phyloP scores from a whole-genome alignment of 163 green algal genomes.

The Chloromonas sp. region DNA sequence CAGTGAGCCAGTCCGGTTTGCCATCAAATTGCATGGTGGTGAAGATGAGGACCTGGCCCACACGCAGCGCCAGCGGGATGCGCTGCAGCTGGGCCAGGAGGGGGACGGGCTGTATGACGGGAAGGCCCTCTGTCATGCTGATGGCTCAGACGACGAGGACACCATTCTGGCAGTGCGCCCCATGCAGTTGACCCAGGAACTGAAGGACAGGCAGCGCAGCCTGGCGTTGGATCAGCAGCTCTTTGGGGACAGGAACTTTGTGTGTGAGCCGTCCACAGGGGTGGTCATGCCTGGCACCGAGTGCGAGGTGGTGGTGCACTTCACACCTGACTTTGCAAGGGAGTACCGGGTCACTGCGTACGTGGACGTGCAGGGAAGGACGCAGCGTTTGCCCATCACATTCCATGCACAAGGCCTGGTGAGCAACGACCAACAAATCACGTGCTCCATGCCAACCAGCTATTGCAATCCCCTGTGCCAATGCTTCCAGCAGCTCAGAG shows the following conservation, averaged over 20 bases:
- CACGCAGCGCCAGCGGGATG: slow-evolving; percentile 13
- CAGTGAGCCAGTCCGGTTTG: slow-evolving; percentile 39
- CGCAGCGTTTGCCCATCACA: slow-evolving; percentile 48
- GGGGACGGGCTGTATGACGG: background rate
- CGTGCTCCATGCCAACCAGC: too few relatives aligned
- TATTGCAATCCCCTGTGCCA: too few relatives aligned
- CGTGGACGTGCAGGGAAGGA: slow-evolving; percentile 54
- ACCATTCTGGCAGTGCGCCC: slow-evolving; percentile 19
- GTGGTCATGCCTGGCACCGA: slow-evolving; percentile 49
- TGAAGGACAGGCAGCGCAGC: slow-evolving; percentile 10
- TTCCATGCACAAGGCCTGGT: slow-evolving; percentile 51
- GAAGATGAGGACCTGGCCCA: slow-evolving; percentile 11
- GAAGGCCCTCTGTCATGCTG: background rate
- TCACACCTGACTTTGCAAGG: slow-evolving; percentile 45
- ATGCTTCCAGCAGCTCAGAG: too few relatives aligned
- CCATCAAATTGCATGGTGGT: slow-evolving; percentile 16
- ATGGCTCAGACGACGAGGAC: slow-evolving; percentile 43
- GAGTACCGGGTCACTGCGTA: slow-evolving; percentile 50
- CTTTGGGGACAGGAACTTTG: slow-evolving; percentile 37
- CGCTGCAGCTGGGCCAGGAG: slow-evolving; percentile 5
- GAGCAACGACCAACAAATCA: background rate
- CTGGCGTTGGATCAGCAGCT: slow-evolving; percentile 35
- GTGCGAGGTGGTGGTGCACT: slow-evolving; percentile 63
- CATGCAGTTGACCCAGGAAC: background rate
- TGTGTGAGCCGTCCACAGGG: slow-evolving; percentile 28